Evolutionary conservation across 2,329 filamentous ascomycete species (phyloP), one percentile per base, ranked within the genome.

Genomic region (Daldinia sp.): DNA sequence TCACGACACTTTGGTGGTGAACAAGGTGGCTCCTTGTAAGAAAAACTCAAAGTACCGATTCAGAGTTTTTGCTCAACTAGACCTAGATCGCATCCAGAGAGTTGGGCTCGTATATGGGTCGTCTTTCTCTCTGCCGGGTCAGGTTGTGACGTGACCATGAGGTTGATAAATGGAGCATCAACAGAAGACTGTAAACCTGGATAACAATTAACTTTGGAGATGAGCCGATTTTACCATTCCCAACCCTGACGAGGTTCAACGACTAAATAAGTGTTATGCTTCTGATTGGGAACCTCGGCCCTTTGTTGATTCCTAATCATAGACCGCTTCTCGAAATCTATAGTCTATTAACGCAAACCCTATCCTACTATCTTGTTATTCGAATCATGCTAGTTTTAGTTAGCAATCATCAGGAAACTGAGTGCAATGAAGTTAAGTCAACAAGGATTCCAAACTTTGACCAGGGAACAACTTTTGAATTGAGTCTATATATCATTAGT

Each of bases 401-500:
- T 57, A 17, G 3, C 9, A 35, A 30, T 45, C 27, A 41, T 54
- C 32, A 43, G 32, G 30, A 19, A 5, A 17, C 15, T 15, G 25
- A 58, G 23, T 4, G 30, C 39, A 15, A 21, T 8, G 9, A 41
- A n/a, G 39, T 52, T 23, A 47, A n/a, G 37, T 37, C 29, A 11
- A 45, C 41, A 30, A 41, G 5, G 45, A 59, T 29, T 45, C 34
- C 13, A 49, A n/a, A 27, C 19, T 21, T 35, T 34, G 50, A 60
- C 50, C 50, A 57, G 39, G 55, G 57, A 63, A 55, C 47, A 58
- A 37, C 56, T 63, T 60, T 62, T 58, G 52, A 67, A 64, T 64
- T 67, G 49, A 61, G 58, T 68, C 58, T 66, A 67, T 68, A 57
- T 56, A 66, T 66, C 53, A 68, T 54, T 64, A 64, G 51, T 64